Evolutionary conservation across 2,329 filamentous ascomycete genomes (phyloP), one percentile per base, ranked within the genome.

Genomic region (Colletotrichum sp.): DNA sequence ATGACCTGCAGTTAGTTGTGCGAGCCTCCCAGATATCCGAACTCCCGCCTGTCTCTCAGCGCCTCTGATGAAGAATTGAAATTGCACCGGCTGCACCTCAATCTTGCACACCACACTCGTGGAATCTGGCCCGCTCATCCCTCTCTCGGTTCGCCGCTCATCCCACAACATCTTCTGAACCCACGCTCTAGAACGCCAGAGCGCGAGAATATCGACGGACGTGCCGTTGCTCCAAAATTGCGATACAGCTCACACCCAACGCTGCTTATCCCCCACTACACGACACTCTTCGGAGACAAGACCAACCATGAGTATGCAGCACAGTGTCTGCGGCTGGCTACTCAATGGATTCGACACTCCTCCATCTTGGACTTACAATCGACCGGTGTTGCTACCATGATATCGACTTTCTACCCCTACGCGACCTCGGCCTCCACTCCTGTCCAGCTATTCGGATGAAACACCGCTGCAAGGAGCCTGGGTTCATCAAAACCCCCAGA

Each of bases 381-480:
- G 30, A 15, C 30, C 30, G 28, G 30, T 22, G 48, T 32, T 32
- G 32, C 52, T 36, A 26, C 55, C 28, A 32, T 55, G 10, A 39
- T 64, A 16, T 48, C 66, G 24, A 30, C 28, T 48, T 32, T 60
- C 10, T 28, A 59, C 57, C 36, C 16, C 22, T 57, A 24, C 57
- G n/a, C 59, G n/a, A 18, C 24, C 39, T 52, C 63, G 71, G 36
- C 36, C 39, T 72, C 64, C 57, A 72, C 34, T 63, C n/a, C 59
- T 55, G 59, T 71, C 72, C 65, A 75, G 72, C 30, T 71, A 48
- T 75, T 78, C 72, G 72, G 72, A 76, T 75, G 66, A 77, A 74
- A 77, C 67, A 30, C 72, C 28, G 66, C 34, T 66, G 60, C 75
- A 71, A 34, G 71, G 71, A 71, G 67, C 67, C 71, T 71, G 52